These are phyloP conservation scores for Quercus tomentella DNA, from an alignment of 331 rosid genomes.

Conservation along the genomic window DNA sequence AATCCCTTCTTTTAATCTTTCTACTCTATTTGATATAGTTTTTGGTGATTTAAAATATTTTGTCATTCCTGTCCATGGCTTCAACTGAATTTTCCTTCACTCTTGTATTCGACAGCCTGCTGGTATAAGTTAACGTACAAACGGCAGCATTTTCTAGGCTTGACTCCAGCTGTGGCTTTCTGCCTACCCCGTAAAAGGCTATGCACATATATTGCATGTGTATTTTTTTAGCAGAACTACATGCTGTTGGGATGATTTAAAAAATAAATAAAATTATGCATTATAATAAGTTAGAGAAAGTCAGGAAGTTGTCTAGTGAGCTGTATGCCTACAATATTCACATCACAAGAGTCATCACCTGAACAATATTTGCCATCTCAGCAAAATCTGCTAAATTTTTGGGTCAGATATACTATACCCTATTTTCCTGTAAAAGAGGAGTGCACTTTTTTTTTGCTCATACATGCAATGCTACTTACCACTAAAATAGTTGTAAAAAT, in stretches of 20 bases:
- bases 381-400: neutral
- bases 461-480: neutral
- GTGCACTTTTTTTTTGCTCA: neutral
- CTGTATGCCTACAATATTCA: neutral
- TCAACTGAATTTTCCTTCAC: neutral
- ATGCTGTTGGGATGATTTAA: neutral
- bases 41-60: neutral
- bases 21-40: neutral
- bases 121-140: neutral
- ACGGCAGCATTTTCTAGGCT: neutral
- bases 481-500: neutral
- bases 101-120: neutral
- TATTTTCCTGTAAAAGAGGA: neutral
- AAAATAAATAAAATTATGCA: neutral
- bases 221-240: neutral
- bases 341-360: neutral
- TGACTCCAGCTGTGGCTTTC: neutral
- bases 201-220: neutral
- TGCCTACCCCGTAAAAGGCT: neutral
- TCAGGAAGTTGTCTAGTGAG: neutral
- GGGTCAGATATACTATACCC: neutral
- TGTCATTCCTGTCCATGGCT: neutral
- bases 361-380: neutral
- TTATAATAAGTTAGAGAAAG: neutral
- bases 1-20: neutral